A percentile compares a stretch with the other conserved stretches of the same genome.
Evolutionary conservation across 306 rosid genomes (phyloP).

Genomic region (Dalbergia cultrata): DNA sequence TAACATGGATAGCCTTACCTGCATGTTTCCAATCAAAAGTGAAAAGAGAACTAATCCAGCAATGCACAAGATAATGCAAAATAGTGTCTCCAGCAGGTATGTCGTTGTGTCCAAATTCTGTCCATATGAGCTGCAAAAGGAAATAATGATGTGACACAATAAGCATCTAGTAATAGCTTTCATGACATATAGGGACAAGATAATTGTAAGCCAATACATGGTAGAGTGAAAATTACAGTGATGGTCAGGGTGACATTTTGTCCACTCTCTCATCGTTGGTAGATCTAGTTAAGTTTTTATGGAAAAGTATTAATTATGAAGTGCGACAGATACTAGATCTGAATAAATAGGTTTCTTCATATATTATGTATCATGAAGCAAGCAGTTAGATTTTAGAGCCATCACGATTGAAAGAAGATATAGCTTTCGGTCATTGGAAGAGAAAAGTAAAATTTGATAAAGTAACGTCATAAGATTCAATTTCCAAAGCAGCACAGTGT

Average conservation of each 20-base stretch:
- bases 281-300: not conserved
- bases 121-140: constrained; percentile 71
- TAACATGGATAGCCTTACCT: constrained; percentile 54
- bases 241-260: not conserved
- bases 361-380: not conserved
- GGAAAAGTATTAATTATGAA: not conserved
- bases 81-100: constrained; percentile 71
- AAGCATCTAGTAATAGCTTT: not conserved
- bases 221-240: not conserved
- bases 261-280: not conserved
- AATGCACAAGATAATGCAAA: constrained; percentile 72
- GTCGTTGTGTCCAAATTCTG: constrained; percentile 80
- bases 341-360: not conserved
- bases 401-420: constrained; percentile 25
- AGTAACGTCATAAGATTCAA: no score
- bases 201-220: not conserved
- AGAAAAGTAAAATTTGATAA: not conserved
- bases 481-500: no score
- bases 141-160: not conserved
- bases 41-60: constrained; percentile 74
- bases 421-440: not conserved
- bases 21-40: constrained; percentile 91
- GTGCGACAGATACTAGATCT: not conserved
- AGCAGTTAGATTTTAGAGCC: not conserved
- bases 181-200: not conserved